Percentiles rank a stretch among this genome's conserved stretches.
phyloP scores from a whole-genome alignment of 2,329 filamentous ascomycete species.

The Calycina marina region DNA sequence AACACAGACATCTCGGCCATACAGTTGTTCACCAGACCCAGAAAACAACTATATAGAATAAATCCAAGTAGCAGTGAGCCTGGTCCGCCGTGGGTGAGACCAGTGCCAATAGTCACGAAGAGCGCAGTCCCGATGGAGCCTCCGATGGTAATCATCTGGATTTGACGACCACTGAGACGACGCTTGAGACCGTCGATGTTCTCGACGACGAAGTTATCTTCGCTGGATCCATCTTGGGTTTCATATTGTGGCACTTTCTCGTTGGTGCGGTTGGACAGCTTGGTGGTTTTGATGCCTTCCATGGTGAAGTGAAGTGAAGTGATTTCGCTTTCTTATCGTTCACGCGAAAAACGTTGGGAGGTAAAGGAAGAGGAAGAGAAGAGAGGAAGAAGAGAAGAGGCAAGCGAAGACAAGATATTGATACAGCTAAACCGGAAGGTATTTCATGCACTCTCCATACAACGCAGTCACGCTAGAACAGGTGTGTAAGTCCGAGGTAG shows the following conservation, averaged over 20 bases:
- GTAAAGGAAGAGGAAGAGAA: too few relatives aligned
- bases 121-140: slow-evolving; percentile 33
- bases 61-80: slow-evolving; percentile 31
- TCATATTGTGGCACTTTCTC: slow-evolving; percentile 8
- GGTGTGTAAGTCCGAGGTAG: too few relatives aligned
- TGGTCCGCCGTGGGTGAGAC: slow-evolving; percentile 25
- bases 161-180: slow-evolving; percentile 29
- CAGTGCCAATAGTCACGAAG: slow-evolving; percentile 30
- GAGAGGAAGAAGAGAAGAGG: too few relatives aligned
- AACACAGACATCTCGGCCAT: slow-evolving; percentile 41
- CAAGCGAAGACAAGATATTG: too few relatives aligned
- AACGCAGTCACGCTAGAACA: too few relatives aligned
- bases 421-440: too few relatives aligned
- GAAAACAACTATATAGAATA: slow-evolving; percentile 27
- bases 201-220: slow-evolving; percentile 5
- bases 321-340: too few relatives aligned
- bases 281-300: slow-evolving; percentile 9
- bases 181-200: slow-evolving; percentile 18
- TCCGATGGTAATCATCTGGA: slow-evolving; percentile 35
- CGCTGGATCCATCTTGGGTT: slow-evolving; percentile 4
- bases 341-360: too few relatives aligned
- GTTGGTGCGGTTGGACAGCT: slow-evolving; percentile 2
- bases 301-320: too few relatives aligned
- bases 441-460: too few relatives aligned
- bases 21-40: slow-evolving; percentile 16